Evolutionary conservation across 2,329 filamentous ascomycete species (phyloP).

Genomic region (Exophiala sideris): DNA sequence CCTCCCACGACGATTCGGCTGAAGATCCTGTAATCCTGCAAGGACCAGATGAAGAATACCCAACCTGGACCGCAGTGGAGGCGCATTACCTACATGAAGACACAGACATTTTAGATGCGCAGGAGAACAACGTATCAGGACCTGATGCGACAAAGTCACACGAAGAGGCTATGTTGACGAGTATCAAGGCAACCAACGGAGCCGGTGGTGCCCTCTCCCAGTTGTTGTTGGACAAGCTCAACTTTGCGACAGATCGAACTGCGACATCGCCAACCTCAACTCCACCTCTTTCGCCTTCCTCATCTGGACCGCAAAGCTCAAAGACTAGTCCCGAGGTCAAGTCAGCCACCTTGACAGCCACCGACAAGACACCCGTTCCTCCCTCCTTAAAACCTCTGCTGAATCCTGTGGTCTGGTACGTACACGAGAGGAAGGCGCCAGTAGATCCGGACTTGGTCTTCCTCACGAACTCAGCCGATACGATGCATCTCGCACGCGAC

Average conservation of each 20-base stretch:
- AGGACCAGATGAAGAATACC: conserved; percentile 49
- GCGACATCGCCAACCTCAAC: conserved; percentile 40
- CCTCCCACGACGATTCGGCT: conserved; percentile 43
- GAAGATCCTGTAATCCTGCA: conserved; percentile 46
- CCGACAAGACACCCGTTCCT: conserved; percentile 34
- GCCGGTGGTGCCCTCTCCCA: conserved; percentile 41
- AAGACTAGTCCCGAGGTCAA: conserved; percentile 44
- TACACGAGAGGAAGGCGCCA: conserved; percentile 34
- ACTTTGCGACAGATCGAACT: conserved; percentile 44
- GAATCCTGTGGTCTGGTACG: conserved; percentile 45
- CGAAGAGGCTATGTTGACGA: conserved; percentile 15
- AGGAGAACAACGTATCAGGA: conserved; percentile 8
- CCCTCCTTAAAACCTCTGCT: conserved; percentile 41
- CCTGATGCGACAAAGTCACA: conserved; percentile 9
- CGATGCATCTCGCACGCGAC: conserved; percentile 44
- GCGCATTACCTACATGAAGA: conserved; percentile 42
- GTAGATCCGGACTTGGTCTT: conserved; percentile 39
- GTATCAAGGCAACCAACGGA: conserved; percentile 21
- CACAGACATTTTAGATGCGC: conserved; percentile 20
- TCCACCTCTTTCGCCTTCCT: conserved; percentile 42
- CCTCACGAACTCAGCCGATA: conserved; percentile 44
- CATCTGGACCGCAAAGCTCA: conserved; percentile 41
- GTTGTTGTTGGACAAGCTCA: conserved; percentile 47
- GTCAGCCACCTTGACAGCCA: conserved; percentile 21
- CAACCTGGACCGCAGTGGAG: conserved; percentile 46